Evolutionary conservation across 129 eudicot genomes (phyloP), one percentile per base, ranked within the genome.

Genomic region (Pseudognaphalium luteoalbum): DNA sequence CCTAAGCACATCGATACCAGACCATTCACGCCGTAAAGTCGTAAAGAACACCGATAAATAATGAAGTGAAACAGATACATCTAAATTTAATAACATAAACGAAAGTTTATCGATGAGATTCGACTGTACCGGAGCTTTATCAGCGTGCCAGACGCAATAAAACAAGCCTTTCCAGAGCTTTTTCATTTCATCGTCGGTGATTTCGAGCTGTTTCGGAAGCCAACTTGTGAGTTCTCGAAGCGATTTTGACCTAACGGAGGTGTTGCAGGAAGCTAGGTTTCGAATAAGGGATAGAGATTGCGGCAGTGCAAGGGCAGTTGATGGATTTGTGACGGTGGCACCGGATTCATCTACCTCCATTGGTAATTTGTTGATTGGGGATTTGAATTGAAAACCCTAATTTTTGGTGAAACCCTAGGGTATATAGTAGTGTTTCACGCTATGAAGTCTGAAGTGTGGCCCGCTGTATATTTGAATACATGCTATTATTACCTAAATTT

Each of bases 131-230:
- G 79, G 85, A 73, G 89, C 68, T 65, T 95, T 95, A 75, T 95
- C 99, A 57, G 90, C 82, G 69, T 95, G 97, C 99, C 99, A 95
- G 28, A 91, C 69, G 86, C 90, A 89, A 69, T 91, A 95, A 67
- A 95, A 95, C 0, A 95, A 90, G 0, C 94, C 93, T 70, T 95
- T 95, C 99, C 99, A 95, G 1, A 95, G 84, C 88, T 83, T 95
- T 66, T 84, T 86, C 78, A 95, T 76, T 30, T 89, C 97, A 3
- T 83, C 86, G 2, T 95, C 96, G 61, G 96, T 71, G 78, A 95
- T 68, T 51, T 79, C 32, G 33, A 66, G 78, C 58, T 89, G 89
- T 4, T 93, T 57, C 0, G 89, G 81, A 30, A 94, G 90, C 91
- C 91, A 86, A 2, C 74, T 70, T 54, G 82, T 81, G 65, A 94